Evolutionary conservation across 1,284 basidiomycete genomes (phyloP).

Genomic region (Tetrapyrgos nigripes): DNA sequence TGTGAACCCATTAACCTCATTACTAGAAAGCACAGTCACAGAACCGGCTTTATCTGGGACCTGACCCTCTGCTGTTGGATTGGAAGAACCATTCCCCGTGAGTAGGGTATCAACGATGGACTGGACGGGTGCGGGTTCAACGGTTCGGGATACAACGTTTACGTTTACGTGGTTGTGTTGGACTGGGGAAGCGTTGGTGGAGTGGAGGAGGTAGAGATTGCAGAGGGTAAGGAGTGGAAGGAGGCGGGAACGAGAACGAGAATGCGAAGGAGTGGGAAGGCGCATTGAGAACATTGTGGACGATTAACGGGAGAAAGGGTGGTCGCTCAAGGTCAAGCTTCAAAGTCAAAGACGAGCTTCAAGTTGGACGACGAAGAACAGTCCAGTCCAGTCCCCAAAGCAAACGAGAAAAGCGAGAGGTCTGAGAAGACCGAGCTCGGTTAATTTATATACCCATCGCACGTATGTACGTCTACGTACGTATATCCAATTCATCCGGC

Average conservation of each 20-base stretch:
- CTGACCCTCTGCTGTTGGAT: background rate
- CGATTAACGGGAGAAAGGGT: background rate
- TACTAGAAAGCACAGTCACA: constrained; percentile 37
- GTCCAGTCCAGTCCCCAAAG: too few relatives aligned
- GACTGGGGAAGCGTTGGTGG: background rate
- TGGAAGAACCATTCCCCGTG: background rate
- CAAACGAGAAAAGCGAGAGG: too few relatives aligned
- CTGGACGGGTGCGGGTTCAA: background rate
- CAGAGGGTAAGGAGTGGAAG: background rate
- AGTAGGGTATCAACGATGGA: background rate
- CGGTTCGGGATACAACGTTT: background rate
- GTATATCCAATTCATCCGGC: too few relatives aligned
- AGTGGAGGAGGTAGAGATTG: background rate
- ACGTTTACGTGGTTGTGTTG: background rate
- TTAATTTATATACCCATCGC: too few relatives aligned
- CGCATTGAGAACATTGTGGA: background rate
- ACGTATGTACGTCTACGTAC: too few relatives aligned
- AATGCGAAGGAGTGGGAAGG: too few relatives aligned
- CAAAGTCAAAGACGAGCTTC: too few relatives aligned
- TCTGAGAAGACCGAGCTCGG: too few relatives aligned
- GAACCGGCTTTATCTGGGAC: background rate
- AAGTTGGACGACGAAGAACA: too few relatives aligned
- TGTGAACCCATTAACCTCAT: constrained; percentile 53
- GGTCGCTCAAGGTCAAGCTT: too few relatives aligned
- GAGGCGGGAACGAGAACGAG: background rate